Base-by-base conservation (phyloP, 805 yeast species). In the Debaryomyces castellii region DNA sequence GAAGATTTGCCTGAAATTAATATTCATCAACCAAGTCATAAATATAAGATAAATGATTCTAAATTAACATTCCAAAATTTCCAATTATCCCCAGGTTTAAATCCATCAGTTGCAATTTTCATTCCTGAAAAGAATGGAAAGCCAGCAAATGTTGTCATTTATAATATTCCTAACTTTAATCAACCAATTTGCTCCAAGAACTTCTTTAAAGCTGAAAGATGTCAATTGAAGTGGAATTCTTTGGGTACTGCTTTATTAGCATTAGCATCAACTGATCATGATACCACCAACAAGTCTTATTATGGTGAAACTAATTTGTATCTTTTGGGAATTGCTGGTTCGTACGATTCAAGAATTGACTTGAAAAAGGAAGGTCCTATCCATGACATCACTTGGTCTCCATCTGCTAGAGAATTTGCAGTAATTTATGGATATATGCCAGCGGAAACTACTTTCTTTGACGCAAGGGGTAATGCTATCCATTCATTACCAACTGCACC, bases 351-450 rank as follows among this genome's bases (percentile, higher is more conserved):
- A 45, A 79, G 96, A 60, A 91, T 94, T 58, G 78, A 83, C 47
- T 80, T 94, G 57, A 89, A 88, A 51, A 85, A 88, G 57, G 96
- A 90, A 60, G 98, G 98, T 25, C 98, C 99, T 38, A 90, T 94
- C 55, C 97, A 94, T 70, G 99, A 94, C 66, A 88, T 92, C 50
- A 84, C 94, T 18, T 94, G 99, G 99, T 87, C 96, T 21, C 97
- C 98, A 48, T 82, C 90, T 42, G 89, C 96, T 16, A 80, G 96
- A 55, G 98, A 94, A 71, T 95, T 94, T 73, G 98, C 97, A 49
- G 99, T 94, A 37, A 89, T 88, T 45, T 91, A 91, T 62, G 99
- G 99, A 25, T 91, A 81, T 71, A 94, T 94, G 98, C 99, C 99
- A 2, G 89, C 97, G 23, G 85, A 87, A 59, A 91, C 97, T 21